phyloP scores from a whole-genome alignment of 2,329 filamentous ascomycete genomes.

The Colletotrichum neosansevieriae region DNA sequence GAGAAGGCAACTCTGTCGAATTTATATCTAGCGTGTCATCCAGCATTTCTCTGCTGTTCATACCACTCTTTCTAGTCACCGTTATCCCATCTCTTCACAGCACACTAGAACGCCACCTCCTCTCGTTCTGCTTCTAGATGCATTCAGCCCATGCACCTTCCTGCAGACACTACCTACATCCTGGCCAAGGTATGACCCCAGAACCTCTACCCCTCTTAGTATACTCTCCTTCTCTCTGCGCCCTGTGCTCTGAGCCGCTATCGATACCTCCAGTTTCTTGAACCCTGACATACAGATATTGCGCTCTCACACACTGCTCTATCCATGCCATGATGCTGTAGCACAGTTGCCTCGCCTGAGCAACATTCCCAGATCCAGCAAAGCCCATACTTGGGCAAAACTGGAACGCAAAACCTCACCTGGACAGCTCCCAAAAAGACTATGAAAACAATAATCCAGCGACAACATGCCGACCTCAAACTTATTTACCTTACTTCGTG shows the following conservation, averaged over 20 bases:
- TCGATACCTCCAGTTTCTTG: not conserved
- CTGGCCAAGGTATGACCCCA: constrained; percentile 8
- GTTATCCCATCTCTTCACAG: not conserved
- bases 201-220: no score
- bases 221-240: not conserved
- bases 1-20: no score
- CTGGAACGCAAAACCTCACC: constrained; percentile 4
- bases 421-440: not conserved
- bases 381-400: not conserved
- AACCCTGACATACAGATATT: not conserved
- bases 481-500: no score
- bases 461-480: no score
- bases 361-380: not conserved
- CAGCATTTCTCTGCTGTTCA: not conserved
- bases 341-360: not conserved
- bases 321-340: not conserved
- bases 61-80: not conserved
- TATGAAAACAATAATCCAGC: no score
- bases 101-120: constrained; percentile 24
- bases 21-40: no score
- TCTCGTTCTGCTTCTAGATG: constrained; percentile 36
- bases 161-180: constrained; percentile 13
- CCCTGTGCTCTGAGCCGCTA: not conserved
- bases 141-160: constrained; percentile 31
- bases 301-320: not conserved